phyloP scores from a whole-genome alignment of 371 early-diverging fungal genomes.

The Actinomortierella wolfii region DNA sequence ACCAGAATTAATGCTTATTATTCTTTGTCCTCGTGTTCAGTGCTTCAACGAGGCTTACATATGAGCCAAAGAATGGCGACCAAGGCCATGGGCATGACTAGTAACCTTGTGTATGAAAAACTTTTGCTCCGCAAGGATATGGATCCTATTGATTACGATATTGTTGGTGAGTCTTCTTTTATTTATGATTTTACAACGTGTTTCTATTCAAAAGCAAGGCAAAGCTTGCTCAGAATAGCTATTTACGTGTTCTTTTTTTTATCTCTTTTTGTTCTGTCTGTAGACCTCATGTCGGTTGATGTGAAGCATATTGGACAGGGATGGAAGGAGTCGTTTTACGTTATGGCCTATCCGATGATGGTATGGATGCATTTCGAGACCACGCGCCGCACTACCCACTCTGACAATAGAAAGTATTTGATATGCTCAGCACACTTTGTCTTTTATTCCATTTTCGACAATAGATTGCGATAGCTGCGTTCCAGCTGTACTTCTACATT shows the following conservation, averaged over 20 bases:
- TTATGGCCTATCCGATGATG: constrained; percentile 34
- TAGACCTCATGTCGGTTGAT: constrained; percentile 37
- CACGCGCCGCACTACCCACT: too few relatives aligned
- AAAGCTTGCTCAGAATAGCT: too few relatives aligned
- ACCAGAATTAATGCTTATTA: neutral
- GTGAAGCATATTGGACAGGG: constrained; percentile 42
- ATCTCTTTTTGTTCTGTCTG: too few relatives aligned
- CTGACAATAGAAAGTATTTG: too few relatives aligned
- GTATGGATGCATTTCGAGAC: neutral
- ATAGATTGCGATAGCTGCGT: constrained; percentile 24
- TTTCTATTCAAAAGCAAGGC: too few relatives aligned
- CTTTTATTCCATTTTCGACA: too few relatives aligned
- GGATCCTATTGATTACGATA: constrained; percentile 42
- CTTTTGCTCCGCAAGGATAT: constrained; percentile 41
- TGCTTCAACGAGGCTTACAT: constrained; percentile 42
- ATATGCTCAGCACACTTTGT: too few relatives aligned
- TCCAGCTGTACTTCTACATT: constrained; percentile 33
- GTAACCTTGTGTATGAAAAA: constrained; percentile 37
- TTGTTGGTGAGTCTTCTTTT: constrained; percentile 17
- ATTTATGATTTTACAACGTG: too few relatives aligned
- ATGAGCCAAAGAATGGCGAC: constrained; percentile 37
- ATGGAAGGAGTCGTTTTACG: constrained; percentile 31
- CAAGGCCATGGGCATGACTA: constrained; percentile 43
- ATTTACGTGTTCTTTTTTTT: too few relatives aligned
- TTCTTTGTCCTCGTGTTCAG: too few relatives aligned